phyloP scores from a whole-genome alignment of 192 early-diverging fungal genomes.

The Linnemannia schmuckeri region DNA sequence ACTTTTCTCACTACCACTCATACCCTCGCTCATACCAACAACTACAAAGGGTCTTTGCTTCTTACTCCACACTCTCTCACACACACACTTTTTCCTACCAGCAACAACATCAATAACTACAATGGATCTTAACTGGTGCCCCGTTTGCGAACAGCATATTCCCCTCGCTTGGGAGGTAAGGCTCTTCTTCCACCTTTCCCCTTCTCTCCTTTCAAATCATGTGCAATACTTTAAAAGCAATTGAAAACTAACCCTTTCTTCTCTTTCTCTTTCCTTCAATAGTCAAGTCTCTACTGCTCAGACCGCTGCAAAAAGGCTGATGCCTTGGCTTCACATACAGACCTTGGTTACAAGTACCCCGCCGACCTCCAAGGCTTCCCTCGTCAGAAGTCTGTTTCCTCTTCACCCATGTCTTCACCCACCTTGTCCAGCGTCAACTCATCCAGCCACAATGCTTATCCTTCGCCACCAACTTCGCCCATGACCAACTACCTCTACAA shows the following conservation, averaged over 20 bases:
- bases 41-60: not conserved
- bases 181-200: not conserved
- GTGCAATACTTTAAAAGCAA: not conserved
- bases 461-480: constrained; percentile 52
- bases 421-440: constrained; percentile 45
- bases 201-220: not conserved
- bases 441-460: constrained; percentile 11
- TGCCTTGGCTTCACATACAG: constrained; percentile 48
- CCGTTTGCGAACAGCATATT: constrained; percentile 58
- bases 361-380: constrained; percentile 47
- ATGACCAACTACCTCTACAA: constrained; percentile 53
- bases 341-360: constrained; percentile 46
- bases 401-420: constrained; percentile 42
- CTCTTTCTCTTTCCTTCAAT: not conserved
- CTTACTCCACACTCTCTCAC: not conserved
- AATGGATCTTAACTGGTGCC: constrained; percentile 61
- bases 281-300: constrained; percentile 57
- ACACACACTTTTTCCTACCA: not conserved
- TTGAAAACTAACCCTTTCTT: not conserved
- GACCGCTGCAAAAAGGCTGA: constrained; percentile 56
- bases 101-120: not conserved
- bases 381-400: constrained; percentile 23
- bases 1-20: not conserved
- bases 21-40: not conserved
- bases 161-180: constrained; percentile 57